A percentile compares a stretch with the other conserved stretches of the same genome.
Conservation (phyloP, 2,329 filamentous ascomycete genomes). For the Colletotrichum noveboracense region DNA sequence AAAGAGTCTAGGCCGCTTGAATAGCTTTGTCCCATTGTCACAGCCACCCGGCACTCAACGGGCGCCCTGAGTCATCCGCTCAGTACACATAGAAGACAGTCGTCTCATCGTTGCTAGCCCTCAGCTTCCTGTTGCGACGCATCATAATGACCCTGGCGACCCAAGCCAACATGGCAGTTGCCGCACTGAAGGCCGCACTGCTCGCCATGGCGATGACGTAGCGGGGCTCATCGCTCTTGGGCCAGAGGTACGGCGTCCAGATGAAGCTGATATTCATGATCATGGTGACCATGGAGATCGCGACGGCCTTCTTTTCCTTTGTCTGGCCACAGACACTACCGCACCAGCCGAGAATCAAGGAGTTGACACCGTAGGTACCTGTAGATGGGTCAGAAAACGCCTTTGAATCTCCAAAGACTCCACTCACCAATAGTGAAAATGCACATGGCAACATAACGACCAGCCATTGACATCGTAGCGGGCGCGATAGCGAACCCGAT, state of each 20-base stretch:
- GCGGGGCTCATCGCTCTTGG: conserved; percentile 40
- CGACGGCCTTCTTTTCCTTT: conserved; percentile 46
- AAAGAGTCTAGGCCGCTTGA: neutral
- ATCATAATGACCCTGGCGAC: conserved; percentile 39
- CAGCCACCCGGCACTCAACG: neutral
- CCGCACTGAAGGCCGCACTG: conserved; percentile 38
- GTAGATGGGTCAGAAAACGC: too few relatives aligned
- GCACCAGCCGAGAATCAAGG: conserved; percentile 41
- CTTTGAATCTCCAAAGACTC: conserved; percentile 25
- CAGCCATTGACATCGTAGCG: conserved; percentile 28
- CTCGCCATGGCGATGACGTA: conserved; percentile 42
- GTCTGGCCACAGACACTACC: conserved; percentile 44
- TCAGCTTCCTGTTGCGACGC: conserved; percentile 36
- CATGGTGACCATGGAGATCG: conserved; percentile 33
- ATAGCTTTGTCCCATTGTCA: neutral
- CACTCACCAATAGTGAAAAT: conserved; percentile 32
- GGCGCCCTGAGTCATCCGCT: neutral
- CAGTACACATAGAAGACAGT: conserved; percentile 30
- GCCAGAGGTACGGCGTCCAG: conserved; percentile 48
- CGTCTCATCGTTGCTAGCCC: conserved; percentile 27
- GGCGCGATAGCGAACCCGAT: conserved; percentile 40
- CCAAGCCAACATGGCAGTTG: conserved; percentile 40
- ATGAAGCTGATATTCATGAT: conserved; percentile 37
- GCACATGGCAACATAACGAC: conserved; percentile 33
- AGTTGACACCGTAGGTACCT: conserved; percentile 37